These are phyloP conservation scores for Afroboletus lepidellus DNA, from an alignment of 1,284 basidiomycete species.

Conservation along the genomic window DNA sequence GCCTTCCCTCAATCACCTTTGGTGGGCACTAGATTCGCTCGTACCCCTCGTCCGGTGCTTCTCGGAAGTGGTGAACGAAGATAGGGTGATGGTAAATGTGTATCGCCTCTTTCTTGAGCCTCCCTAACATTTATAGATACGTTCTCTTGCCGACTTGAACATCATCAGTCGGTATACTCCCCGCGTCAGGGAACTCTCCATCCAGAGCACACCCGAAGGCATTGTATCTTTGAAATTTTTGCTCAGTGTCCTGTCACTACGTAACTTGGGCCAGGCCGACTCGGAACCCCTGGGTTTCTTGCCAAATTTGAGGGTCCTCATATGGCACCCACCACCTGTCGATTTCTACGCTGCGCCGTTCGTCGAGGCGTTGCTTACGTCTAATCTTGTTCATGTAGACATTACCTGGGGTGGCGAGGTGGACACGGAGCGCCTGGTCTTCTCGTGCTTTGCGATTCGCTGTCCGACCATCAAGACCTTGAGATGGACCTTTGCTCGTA, in stretches of 20 bases:
- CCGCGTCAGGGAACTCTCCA: neutral
- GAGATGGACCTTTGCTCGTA: neutral
- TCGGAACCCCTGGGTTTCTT: neutral
- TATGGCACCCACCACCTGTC: neutral
- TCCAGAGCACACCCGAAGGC: neutral
- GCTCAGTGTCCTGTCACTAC: neutral
- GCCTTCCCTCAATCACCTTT: neutral
- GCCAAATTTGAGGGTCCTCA: neutral
- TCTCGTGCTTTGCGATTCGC: neutral
- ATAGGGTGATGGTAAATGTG: neutral
- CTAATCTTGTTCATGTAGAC: neutral
- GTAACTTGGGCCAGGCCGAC: no score
- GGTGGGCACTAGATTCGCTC: conserved; percentile 3
- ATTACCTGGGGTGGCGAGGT: neutral
- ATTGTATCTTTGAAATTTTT: neutral
- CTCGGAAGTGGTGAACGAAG: neutral
- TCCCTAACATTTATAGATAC: neutral
- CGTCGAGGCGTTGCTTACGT: neutral
- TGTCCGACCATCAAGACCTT: neutral
- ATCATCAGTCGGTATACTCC: neutral
- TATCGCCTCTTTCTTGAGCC: neutral
- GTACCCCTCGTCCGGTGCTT: conserved; percentile 1
- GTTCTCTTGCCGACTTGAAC: neutral
- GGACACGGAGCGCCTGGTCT: neutral
- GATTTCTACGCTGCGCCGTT: neutral